These are phyloP conservation scores for Quercus rubra DNA, from an alignment of 306 rosid species.

Conservation along the genomic window DNA sequence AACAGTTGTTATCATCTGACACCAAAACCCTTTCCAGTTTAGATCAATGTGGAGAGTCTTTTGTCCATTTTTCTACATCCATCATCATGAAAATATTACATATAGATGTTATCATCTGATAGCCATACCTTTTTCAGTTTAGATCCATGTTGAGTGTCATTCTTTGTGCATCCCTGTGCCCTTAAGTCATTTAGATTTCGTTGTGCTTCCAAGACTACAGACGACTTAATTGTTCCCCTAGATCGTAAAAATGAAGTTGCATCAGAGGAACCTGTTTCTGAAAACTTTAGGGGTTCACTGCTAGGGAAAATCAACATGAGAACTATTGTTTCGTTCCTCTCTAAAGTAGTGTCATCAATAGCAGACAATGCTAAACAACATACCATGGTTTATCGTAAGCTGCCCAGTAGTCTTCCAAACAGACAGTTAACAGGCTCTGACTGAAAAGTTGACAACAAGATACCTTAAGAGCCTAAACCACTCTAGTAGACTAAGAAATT, in stretches of 20 bases:
- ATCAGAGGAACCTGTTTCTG: constrained; percentile 32
- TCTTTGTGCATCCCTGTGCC: constrained; percentile 12
- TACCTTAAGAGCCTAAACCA: constrained; percentile 9
- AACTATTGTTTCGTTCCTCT: constrained; percentile 4
- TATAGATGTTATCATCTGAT: neutral
- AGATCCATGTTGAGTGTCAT: constrained; percentile 14
- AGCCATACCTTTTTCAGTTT: constrained; percentile 29
- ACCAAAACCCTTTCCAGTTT: neutral
- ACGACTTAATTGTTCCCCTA: constrained; percentile 28
- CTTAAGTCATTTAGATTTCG: constrained; percentile 19
- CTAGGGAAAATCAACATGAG: constrained; percentile 12
- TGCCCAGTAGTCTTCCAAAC: constrained; percentile 70
- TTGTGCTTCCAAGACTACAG: constrained; percentile 30
- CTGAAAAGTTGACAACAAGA: constrained; percentile 28
- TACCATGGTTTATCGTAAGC: constrained; percentile 59
- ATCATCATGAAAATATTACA: constrained; percentile 3
- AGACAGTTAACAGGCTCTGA: constrained; percentile 53
- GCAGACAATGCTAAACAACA: constrained; percentile 2
- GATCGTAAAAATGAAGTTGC: constrained; percentile 32
- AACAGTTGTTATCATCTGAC: neutral
- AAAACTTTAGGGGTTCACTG: constrained; percentile 39
- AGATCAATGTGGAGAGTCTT: neutral
- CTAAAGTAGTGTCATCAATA: neutral
- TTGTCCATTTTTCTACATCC: neutral
- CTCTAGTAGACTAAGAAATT: constrained; percentile 4